Base-by-base conservation (phyloP, 306 rosid species). In the Sicyos baderoa region DNA sequence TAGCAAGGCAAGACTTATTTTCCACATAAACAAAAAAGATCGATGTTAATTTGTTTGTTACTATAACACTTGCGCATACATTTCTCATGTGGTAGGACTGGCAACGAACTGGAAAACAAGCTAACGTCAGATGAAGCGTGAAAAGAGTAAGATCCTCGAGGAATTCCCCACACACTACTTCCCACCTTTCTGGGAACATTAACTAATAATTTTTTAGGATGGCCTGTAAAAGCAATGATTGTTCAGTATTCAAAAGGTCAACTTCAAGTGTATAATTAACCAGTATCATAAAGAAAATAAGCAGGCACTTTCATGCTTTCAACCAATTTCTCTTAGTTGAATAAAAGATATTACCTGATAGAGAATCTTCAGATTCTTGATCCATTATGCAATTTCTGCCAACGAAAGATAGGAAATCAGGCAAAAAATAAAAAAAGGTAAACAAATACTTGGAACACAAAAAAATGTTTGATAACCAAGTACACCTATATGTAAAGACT, bases 91-190 rank as follows among this genome's bases (percentile, higher is more conserved):
- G 88, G 86, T 76, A 91, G 87, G 74, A 88, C 96, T 22, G 96
- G 94, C 72, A 91, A 78, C 18, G 94, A 88, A 70, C 87, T 85
- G 14, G 94, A 91, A 81, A 91, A 91, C 84, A 91, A 76, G 84
- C 96, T 84, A 69, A 77, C 81, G 71, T 88, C 94, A 78, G 73
- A 88, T 29, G 93, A 81, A 65, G 84, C 76, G 54, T 82, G 93
- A 79, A 79, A 80, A 12, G 80, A 53, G 76, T 81, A 76, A 70
- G 80, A 48, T 17, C 74, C 54, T 19, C 19, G 81, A 1, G 81
- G 76, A 52, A 85, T 76, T 71, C 94, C 90, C 93, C 97, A 84
- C 9, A 84, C 88, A 58, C 58, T 67, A 70, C 75, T 85, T 73
- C 84, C 87, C 70, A 6, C 56, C 54, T 77, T 82, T 73, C 75